A percentile compares a stretch with the other conserved stretches of the same genome.
Conservation (phyloP, 495 filamentous ascomycete species). For the Lophium mytilinum region DNA sequence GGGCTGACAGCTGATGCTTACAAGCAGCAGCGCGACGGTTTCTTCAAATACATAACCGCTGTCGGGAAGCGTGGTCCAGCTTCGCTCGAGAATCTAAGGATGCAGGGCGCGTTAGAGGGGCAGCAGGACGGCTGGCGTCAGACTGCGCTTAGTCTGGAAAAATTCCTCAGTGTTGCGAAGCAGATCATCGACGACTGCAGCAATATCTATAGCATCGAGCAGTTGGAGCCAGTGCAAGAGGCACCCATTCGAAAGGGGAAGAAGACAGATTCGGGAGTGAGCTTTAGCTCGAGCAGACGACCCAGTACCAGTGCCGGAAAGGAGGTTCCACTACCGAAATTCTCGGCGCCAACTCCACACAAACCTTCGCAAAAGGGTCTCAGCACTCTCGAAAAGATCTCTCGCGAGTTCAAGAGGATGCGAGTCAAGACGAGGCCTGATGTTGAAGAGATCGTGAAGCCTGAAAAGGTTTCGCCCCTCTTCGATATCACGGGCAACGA, state of each 20-base stretch:
- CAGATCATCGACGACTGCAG: slow-evolving; percentile 55
- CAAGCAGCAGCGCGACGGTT: slow-evolving; percentile 51
- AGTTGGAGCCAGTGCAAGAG: slow-evolving; percentile 35
- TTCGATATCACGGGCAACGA: background rate
- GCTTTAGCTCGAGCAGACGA: slow-evolving; percentile 40
- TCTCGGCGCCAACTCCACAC: slow-evolving; percentile 8
- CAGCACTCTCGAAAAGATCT: slow-evolving; percentile 51
- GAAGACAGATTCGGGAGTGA: slow-evolving; percentile 59
- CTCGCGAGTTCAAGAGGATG: slow-evolving; percentile 48
- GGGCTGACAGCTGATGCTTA: slow-evolving; percentile 49
- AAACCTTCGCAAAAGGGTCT: slow-evolving; percentile 34
- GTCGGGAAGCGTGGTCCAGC: slow-evolving; percentile 51
- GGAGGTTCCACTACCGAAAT: slow-evolving; percentile 20
- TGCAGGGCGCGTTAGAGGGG: slow-evolving; percentile 43
- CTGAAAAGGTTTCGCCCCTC: slow-evolving; percentile 7
- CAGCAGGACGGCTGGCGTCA: slow-evolving; percentile 51
- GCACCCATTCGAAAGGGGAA: slow-evolving; percentile 37
- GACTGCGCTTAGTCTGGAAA: slow-evolving; percentile 47
- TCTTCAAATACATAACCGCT: slow-evolving; percentile 57
- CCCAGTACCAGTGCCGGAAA: slow-evolving; percentile 13
- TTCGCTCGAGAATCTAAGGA: slow-evolving; percentile 48
- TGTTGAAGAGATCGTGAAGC: slow-evolving; percentile 26
- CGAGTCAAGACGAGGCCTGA: slow-evolving; percentile 22
- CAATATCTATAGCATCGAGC: slow-evolving; percentile 41
- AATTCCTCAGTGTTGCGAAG: slow-evolving; percentile 53